phyloP scores from a whole-genome alignment of 305 asterid genomes.

The Solanum hybrid region DNA sequence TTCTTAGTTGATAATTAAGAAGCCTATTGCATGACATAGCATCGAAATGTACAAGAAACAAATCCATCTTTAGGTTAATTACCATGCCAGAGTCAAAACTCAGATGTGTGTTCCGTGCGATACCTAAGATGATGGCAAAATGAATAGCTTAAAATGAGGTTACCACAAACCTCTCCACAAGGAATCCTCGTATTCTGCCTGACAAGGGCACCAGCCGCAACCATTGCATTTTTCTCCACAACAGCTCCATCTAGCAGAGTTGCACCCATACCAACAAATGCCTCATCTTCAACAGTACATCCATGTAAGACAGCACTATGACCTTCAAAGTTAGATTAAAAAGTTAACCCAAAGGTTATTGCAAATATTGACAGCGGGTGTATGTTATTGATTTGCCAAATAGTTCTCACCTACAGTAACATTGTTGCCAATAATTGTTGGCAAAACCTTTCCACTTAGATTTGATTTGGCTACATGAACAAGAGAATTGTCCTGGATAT shows the following conservation, averaged over 20 bases:
- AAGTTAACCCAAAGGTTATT: slow-evolving; percentile 1
- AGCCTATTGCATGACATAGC: background rate
- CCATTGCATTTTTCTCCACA: slow-evolving; percentile 91
- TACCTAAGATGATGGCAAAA: background rate
- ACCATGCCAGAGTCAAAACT: background rate
- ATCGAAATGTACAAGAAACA: background rate
- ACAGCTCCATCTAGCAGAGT: slow-evolving; percentile 92
- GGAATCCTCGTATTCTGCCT: slow-evolving; percentile 92
- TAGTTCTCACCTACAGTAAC: slow-evolving; percentile 82
- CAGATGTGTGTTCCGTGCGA: background rate
- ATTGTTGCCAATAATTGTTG: slow-evolving; percentile 72
- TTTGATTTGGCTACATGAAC: slow-evolving; percentile 96
- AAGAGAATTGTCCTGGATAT: slow-evolving; percentile 92
- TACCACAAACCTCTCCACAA: slow-evolving; percentile 67
- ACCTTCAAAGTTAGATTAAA: slow-evolving; percentile 39
- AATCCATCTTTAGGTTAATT: background rate
- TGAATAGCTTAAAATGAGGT: background rate
- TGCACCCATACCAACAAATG: slow-evolving; percentile 96
- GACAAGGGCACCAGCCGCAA: slow-evolving; percentile 99
- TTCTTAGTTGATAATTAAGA: background rate
- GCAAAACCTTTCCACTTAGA: slow-evolving; percentile 80
- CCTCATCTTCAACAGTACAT: slow-evolving; percentile 90
- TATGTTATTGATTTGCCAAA: background rate
- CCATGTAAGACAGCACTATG: slow-evolving; percentile 93
- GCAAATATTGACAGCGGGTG: background rate